These are phyloP conservation scores for Rhizopogon salebrosus DNA, from an alignment of 768 basidiomycete species.

Conservation along the genomic window DNA sequence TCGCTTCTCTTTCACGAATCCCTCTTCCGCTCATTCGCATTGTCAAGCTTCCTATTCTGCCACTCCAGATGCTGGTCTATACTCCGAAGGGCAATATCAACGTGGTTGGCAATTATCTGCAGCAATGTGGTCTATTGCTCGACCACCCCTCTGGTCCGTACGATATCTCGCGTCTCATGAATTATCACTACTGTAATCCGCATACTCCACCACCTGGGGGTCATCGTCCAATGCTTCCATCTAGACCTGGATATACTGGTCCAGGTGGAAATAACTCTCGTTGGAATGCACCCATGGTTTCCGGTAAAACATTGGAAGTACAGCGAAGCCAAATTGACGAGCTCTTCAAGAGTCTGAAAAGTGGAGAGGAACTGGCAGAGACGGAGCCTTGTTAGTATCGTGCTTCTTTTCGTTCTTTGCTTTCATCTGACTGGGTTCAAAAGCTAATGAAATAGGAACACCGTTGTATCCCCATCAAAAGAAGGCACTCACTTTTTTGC, in stretches of 20 bases:
- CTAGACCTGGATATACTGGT: slow-evolving; percentile 36
- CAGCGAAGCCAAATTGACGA: slow-evolving; percentile 93
- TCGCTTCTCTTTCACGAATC: slow-evolving; percentile 7
- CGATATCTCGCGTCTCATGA: slow-evolving; percentile 52
- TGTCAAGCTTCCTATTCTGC: slow-evolving; percentile 70
- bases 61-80: slow-evolving; percentile 83
- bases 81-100: slow-evolving; percentile 91
- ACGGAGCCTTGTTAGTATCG: slow-evolving; percentile 72
- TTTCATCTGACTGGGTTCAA: slow-evolving; percentile 12
- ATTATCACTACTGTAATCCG: slow-evolving; percentile 80
- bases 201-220: slow-evolving; percentile 80
- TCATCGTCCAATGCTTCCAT: slow-evolving; percentile 38
- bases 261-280: slow-evolving; percentile 35
- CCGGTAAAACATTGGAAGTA: slow-evolving; percentile 81
- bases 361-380: slow-evolving; percentile 82
- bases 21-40: slow-evolving; percentile 11
- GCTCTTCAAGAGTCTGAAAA: slow-evolving; percentile 82
- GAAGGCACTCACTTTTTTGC: slow-evolving; percentile 92
- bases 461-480: slow-evolving; percentile 95
- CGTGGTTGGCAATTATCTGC: slow-evolving; percentile 74
- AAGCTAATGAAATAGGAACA: slow-evolving; percentile 74
- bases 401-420: slow-evolving; percentile 12
- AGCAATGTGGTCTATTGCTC: slow-evolving; percentile 61
- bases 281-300: slow-evolving; percentile 53
- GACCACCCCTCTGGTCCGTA: slow-evolving; percentile 75